Conservation (phyloP, 1,139 yeast species). For the Blastobotrys petasosporus region DNA sequence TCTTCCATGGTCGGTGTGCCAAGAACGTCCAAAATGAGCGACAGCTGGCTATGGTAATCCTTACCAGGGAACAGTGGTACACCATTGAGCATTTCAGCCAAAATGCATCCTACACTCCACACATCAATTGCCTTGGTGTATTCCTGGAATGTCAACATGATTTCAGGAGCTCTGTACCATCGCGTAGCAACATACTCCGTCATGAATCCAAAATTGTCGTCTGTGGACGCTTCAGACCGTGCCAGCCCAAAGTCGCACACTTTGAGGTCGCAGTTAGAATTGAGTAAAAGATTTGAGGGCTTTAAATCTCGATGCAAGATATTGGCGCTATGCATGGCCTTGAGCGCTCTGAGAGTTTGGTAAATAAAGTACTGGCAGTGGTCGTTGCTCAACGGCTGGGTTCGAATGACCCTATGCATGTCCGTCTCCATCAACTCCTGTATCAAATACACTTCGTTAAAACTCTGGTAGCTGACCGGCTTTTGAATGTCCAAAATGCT, state of each 20-base stretch:
- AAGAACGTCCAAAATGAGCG: conserved; percentile 77
- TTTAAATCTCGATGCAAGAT: conserved; percentile 91
- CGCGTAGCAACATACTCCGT: conserved; percentile 97
- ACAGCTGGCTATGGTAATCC: conserved; percentile 86
- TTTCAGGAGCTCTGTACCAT: conserved; percentile 97
- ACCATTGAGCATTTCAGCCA: conserved; percentile 86
- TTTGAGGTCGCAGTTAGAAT: conserved; percentile 90
- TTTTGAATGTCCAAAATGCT: conserved; percentile 86
- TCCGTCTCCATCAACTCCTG: conserved; percentile 98
- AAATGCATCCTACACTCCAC: conserved; percentile 95
- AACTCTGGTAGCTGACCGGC: conserved; percentile 68
- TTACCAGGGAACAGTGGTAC: conserved; percentile 90
- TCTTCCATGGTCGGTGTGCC: conserved; percentile 89
- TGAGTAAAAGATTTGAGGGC: conserved; percentile 79
- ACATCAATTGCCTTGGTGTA: conserved; percentile 93
- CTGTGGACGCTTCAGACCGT: conserved; percentile 49
- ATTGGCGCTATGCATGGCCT: conserved; percentile 84
- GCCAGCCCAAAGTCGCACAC: conserved; percentile 95
- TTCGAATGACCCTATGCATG: conserved; percentile 79
- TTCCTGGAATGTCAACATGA: conserved; percentile 89
- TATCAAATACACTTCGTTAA: conserved; percentile 82
- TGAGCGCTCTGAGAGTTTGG: conserved; percentile 84
- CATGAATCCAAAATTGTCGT: conserved; percentile 66
- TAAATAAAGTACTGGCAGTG: conserved; percentile 91
- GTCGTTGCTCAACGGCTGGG: conserved; percentile 81